Base-by-base conservation (phyloP, 257 asterid species). In the Scutellaria baicalensis region DNA sequence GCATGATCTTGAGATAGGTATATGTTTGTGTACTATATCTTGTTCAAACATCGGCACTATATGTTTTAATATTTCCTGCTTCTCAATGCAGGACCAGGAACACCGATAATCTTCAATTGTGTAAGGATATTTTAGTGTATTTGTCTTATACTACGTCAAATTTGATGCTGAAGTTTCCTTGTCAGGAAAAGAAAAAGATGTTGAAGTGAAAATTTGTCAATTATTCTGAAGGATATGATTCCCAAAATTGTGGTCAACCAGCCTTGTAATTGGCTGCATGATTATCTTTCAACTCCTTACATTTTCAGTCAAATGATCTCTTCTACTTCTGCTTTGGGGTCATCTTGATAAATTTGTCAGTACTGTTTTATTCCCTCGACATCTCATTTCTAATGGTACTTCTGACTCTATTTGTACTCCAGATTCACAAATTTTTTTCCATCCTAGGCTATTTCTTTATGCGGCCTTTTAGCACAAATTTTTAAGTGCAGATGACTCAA, bases 1-100 rank as follows among this genome's bases (percentile, higher is more conserved):
- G 99, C 99, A 93, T 73, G 97, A 93, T 81, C 91, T 93, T 70
- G 96, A 91, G 85, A 89, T 91, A 78, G 97, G 99, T 86, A 83
- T 69, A 20, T 42, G 50, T 5, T 12, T 27, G 5, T 27, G 33
- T 27, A 27, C 2, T 27, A 27, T 27, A 27, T 27, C 33, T 27
- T 27, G 33, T 27, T 27, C 33, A 27, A 27, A 27, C 4, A 27
- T 27, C 33, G 33, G 4, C 33, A 27, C 33, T 3, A 27, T 27
- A 27, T 27, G 4, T 2, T 27, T 27, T 27, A 27, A 27, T 27
- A 1, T 27, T 52, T 35, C 73, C 66, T 74, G 8, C 54, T 61
- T 78, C 73, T 49, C 64, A 47, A 75, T 84, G 80, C 94, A 93
- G 98, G 98, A 36, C 96, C 97, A 67, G 92, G 80, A 36, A 92